Base-by-base conservation (phyloP, 345 rosid genomes). In the Salix udensis region DNA sequence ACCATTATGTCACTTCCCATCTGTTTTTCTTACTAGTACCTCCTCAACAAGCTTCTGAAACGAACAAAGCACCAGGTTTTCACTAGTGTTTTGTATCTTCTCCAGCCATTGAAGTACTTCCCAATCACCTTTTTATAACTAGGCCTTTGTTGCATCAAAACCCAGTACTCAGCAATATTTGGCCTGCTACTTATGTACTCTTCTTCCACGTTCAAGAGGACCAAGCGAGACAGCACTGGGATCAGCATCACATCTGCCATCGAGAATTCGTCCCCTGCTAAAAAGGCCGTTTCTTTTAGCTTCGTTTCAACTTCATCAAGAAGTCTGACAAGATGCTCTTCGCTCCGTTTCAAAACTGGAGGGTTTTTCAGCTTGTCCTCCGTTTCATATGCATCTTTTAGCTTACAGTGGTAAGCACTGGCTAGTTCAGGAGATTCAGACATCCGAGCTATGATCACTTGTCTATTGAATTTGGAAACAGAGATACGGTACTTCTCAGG, bases 171-270 rank as follows among this genome's bases (percentile, higher is more conserved):
- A 0, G 90, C 88, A 18, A 93, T 85, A 67, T 81, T 91, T 28
- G 84, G 92, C 81, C 97, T 91, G 77, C 88, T 82, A 71, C 39
- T 81, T 76, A 91, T 88, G 62, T 90, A 90, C 83, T 93, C 91
- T 0, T 91, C 91, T 83, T 88, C 89, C 83, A 93, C 70, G 79
- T 80, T 88, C 84, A 95, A 71, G 11, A 95, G 87, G 24, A 85
- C 84, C 53, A 95, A 40, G 13, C 97, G 86, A 68, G 93, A 88
- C 39, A 95, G 83, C 28, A 93, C 86, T 0, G 98, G 97, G 66
- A 91, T 80, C 23, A 95, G 84, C 89, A 85, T 84, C 26, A 88
- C 90, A 48, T 95, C 98, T 24, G 97, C 98, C 93, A 90, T 84
- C 67, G 94, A 88, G 84, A 93, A 95, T 79, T 88, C 98, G 21